Percentiles rank a stretch among this genome's conserved stretches.
Evolutionary conservation across 1,284 basidiomycete species (phyloP).

Genomic region (Malassezia sympodialis): DNA sequence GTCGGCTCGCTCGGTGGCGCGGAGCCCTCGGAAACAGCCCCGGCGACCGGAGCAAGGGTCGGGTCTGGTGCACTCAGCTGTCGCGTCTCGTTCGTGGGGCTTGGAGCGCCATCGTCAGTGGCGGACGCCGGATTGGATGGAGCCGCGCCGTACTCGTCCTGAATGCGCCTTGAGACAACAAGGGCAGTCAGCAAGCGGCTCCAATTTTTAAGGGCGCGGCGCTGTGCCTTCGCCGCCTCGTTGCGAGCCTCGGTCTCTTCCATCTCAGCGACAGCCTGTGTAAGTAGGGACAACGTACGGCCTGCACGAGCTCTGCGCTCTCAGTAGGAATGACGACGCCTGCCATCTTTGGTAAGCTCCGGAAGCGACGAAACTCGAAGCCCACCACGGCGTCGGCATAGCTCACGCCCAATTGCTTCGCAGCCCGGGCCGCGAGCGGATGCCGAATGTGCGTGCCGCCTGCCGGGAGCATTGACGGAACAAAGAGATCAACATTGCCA

Average conservation of each 20-base stretch:
- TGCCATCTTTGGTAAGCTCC: constrained; percentile 70
- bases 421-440: constrained; percentile 60
- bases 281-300: constrained; percentile 65
- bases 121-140: background rate
- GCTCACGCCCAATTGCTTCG: constrained; percentile 72
- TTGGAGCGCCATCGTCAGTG: background rate
- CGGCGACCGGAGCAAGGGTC: background rate
- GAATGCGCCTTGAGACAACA: constrained; percentile 68
- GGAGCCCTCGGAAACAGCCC: background rate
- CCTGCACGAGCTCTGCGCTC: constrained; percentile 80
- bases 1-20: background rate
- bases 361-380: constrained; percentile 88
- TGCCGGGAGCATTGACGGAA: constrained; percentile 80
- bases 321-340: constrained; percentile 80
- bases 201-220: constrained; percentile 79
- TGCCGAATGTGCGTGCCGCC: constrained; percentile 77
- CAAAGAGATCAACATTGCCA: constrained; percentile 93
- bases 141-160: constrained; percentile 59
- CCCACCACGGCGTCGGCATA: constrained; percentile 89
- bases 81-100: background rate
- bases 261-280: constrained; percentile 47
- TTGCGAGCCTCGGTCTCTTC: background rate
- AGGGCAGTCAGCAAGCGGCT: constrained; percentile 73
- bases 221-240: constrained; percentile 64
- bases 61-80: background rate